phyloP scores from a whole-genome alignment of 371 early-diverging fungal genomes.

The Massospora cicadina region DNA sequence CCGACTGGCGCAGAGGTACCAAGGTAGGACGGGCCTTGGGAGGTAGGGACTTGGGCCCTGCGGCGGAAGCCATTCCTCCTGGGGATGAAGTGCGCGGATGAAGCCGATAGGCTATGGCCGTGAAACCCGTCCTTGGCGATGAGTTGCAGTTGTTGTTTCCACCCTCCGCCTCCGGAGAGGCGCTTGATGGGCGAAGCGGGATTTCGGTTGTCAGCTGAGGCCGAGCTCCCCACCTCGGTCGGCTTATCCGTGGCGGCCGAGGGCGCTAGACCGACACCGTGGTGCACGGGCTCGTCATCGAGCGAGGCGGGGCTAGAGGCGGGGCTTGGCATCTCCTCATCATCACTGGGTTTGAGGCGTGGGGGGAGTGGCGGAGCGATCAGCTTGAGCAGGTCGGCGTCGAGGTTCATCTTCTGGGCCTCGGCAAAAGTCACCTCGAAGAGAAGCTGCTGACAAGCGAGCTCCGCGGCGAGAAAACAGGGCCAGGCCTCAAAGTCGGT shows the following conservation, averaged over 20 bases:
- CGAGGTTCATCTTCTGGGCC: constrained; percentile 3
- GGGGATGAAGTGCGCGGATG: not conserved
- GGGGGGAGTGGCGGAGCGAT: constrained; percentile 2
- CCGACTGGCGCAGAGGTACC: not conserved
- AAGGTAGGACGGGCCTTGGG: not conserved
- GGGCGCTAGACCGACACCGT: not conserved
- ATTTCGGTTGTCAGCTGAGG: not conserved
- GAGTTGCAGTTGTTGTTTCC: constrained; percentile 7
- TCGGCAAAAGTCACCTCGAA: constrained; percentile 6
- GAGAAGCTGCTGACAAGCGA: not conserved
- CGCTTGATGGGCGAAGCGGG: constrained; percentile 4
- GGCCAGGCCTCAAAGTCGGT: constrained; percentile 4
- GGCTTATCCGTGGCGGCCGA: not conserved
- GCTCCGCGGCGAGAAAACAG: not conserved
- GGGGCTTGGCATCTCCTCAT: not conserved
- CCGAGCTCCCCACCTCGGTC: not conserved
- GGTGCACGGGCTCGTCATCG: not conserved
- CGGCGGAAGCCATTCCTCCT: constrained; percentile 3
- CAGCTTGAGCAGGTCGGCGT: not conserved
- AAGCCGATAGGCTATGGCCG: not conserved
- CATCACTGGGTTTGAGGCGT: not conserved
- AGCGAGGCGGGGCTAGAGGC: not conserved
- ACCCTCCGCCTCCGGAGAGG: not conserved
- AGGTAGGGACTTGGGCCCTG: not conserved
- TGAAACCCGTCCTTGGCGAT: not conserved